Conservation (phyloP, 176 grass and related monocot genomes). For the Oryza meridionalis region DNA sequence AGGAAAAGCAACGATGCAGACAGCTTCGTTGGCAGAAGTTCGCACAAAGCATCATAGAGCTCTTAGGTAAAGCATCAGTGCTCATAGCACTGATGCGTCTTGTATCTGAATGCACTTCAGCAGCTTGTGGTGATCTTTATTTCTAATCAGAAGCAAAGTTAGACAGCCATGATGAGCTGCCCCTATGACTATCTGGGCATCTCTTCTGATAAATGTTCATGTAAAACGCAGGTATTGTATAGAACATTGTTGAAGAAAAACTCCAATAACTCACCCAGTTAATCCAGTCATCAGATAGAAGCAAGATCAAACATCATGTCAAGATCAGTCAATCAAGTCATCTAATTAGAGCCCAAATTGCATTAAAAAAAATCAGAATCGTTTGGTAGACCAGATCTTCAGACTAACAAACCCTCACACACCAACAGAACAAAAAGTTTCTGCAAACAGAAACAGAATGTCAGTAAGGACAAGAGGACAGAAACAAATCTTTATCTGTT, state of each 20-base stretch:
- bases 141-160: not conserved
- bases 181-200: not conserved
- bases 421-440: constrained; percentile 1
- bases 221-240: not conserved
- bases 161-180: not conserved
- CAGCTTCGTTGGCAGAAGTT: not conserved
- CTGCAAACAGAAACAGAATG: not conserved
- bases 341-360: not conserved
- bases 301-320: not conserved
- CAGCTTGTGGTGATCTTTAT: not conserved
- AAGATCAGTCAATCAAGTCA: not conserved
- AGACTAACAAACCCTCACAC: not conserved
- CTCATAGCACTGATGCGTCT: not conserved
- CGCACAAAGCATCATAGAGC: not conserved
- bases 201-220: not conserved
- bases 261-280: not conserved
- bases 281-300: not conserved
- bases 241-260: not conserved
- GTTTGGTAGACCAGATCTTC: not conserved
- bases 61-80: not conserved
- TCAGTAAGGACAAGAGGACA: constrained; percentile 1
- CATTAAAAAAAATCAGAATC: not conserved
- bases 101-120: not conserved
- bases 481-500: constrained; percentile 2
- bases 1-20: not conserved